phyloP scores from a whole-genome alignment of 164 flowering plant genomes.

The Malania oleifera region DNA sequence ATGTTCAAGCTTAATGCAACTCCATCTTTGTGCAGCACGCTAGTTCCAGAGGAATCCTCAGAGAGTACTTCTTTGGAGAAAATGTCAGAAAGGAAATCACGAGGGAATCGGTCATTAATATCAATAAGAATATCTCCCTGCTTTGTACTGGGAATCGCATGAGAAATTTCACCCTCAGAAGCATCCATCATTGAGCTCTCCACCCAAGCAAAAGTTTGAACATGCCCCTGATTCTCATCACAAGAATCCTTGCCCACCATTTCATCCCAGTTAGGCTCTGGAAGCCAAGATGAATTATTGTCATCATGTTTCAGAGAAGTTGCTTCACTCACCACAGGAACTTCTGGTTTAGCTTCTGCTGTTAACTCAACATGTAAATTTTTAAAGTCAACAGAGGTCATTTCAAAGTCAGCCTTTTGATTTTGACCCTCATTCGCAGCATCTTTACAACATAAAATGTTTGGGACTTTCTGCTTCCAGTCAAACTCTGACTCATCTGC shows the following conservation, averaged over 20 bases:
- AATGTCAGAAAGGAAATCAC: slow-evolving; percentile 5
- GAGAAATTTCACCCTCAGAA: neutral
- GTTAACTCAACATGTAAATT: slow-evolving; percentile 8
- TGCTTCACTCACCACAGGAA: neutral
- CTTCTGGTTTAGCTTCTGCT: neutral
- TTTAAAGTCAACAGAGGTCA: slow-evolving; percentile 9
- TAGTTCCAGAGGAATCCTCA: neutral
- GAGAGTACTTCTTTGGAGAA: slow-evolving; percentile 1
- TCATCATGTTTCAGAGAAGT: neutral
- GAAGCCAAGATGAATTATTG: neutral
- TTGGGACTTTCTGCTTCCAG: slow-evolving; percentile 10
- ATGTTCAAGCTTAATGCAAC: slow-evolving; percentile 6
- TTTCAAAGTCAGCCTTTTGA: slow-evolving; percentile 14
- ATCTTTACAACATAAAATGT: slow-evolving; percentile 7
- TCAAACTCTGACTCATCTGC: slow-evolving; percentile 7
- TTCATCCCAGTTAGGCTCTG: neutral
- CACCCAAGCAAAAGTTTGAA: neutral
- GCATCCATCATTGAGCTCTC: neutral
- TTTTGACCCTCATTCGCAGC: slow-evolving; percentile 13
- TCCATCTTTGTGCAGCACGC: neutral
- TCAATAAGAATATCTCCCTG: slow-evolving; percentile 10
- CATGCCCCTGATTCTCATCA: neutral
- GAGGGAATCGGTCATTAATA: slow-evolving; percentile 11
- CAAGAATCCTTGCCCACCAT: neutral
- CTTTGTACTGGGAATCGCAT: neutral